These are phyloP conservation scores for Parasarocladium wereldwijsianum DNA, from an alignment of 2,329 filamentous ascomycete genomes.

Conservation along the genomic window DNA sequence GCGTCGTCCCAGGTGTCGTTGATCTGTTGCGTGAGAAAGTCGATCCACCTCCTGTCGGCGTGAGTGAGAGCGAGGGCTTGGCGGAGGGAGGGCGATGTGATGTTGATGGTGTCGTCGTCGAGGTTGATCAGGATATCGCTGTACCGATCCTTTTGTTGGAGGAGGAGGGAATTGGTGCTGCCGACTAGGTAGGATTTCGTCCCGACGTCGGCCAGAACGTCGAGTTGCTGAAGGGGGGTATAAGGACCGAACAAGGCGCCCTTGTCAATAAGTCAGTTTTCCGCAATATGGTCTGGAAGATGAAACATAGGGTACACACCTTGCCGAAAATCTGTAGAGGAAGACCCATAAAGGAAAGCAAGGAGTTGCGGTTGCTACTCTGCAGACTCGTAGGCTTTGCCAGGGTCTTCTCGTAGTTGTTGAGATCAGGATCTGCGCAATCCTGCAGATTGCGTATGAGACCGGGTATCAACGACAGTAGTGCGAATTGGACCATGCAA, in stretches of 20 bases:
- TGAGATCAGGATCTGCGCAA: slow-evolving; percentile 84
- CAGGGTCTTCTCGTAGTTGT: slow-evolving; percentile 63
- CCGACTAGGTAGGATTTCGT: slow-evolving; percentile 97
- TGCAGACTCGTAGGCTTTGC: slow-evolving; percentile 70
- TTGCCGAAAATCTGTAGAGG: slow-evolving; percentile 92
- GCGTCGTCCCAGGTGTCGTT: slow-evolving; percentile 93
- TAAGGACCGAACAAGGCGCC: slow-evolving; percentile 94
- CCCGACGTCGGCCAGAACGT: slow-evolving; percentile 80
- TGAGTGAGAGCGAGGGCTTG: slow-evolving; percentile 64
- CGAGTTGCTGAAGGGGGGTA: slow-evolving; percentile 88
- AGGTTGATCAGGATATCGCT: slow-evolving; percentile 94
- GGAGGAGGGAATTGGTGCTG: slow-evolving; percentile 83
- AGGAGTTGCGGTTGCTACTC: slow-evolving; percentile 80
- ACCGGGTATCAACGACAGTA: slow-evolving; percentile 88
- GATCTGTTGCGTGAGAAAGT: slow-evolving; percentile 83
- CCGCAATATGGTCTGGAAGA: slow-evolving; percentile 5
- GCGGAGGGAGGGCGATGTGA: slow-evolving; percentile 67
- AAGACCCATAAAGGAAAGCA: slow-evolving; percentile 87
- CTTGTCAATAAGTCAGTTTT: slow-evolving; percentile 23
- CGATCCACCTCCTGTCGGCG: slow-evolving; percentile 90
- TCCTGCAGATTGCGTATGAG: slow-evolving; percentile 86
- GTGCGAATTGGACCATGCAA: slow-evolving; percentile 97
- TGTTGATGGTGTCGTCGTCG: slow-evolving; percentile 74
- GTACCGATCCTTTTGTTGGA: slow-evolving; percentile 91
- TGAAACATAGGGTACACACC: slow-evolving; percentile 33